Conservation (phyloP, 257 asterid species). For the Rhazya stricta region DNA sequence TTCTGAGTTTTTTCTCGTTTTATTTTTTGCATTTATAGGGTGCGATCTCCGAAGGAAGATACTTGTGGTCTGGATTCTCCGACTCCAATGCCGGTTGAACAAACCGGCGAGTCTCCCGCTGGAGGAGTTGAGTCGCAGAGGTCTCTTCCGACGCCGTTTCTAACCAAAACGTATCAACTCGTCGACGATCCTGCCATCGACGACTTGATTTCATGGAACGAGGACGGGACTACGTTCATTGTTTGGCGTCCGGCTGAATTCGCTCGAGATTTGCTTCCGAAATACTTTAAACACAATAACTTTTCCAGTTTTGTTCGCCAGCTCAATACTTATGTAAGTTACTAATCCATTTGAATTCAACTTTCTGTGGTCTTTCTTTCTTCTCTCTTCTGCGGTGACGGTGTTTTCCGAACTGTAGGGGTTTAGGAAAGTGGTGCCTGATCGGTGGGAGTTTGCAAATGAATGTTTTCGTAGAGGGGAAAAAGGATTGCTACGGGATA, state of each 20-base stretch:
- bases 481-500: conserved; percentile 51
- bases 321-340: conserved; percentile 69
- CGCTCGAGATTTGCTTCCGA: conserved; percentile 76
- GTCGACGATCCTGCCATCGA: conserved; percentile 65
- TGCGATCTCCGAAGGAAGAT: conserved; percentile 10
- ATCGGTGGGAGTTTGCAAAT: conserved; percentile 87
- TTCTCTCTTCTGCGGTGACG: too few relatives aligned
- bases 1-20: too few relatives aligned
- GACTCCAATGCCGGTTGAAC: conserved; percentile 32
- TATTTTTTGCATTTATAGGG: background rate
- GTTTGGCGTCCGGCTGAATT: conserved; percentile 92
- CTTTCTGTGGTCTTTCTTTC: too few relatives aligned
- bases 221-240: conserved; percentile 70
- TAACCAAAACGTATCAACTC: conserved; percentile 71
- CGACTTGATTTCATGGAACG: conserved; percentile 87
- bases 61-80: background rate
- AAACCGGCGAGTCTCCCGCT: conserved; percentile 32
- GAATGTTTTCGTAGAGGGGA: conserved; percentile 65
- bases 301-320: conserved; percentile 92
- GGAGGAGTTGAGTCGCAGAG: conserved; percentile 49
- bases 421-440: conserved; percentile 78
- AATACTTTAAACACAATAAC: conserved; percentile 84
- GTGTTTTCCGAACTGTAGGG: conserved; percentile 45
- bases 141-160: conserved; percentile 72
- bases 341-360: too few relatives aligned